A percentile compares a stretch with the other conserved stretches of the same genome.
These are phyloP conservation scores for Pyrenula massariospora DNA, from an alignment of 495 filamentous ascomycete species.

Conservation along the genomic window DNA sequence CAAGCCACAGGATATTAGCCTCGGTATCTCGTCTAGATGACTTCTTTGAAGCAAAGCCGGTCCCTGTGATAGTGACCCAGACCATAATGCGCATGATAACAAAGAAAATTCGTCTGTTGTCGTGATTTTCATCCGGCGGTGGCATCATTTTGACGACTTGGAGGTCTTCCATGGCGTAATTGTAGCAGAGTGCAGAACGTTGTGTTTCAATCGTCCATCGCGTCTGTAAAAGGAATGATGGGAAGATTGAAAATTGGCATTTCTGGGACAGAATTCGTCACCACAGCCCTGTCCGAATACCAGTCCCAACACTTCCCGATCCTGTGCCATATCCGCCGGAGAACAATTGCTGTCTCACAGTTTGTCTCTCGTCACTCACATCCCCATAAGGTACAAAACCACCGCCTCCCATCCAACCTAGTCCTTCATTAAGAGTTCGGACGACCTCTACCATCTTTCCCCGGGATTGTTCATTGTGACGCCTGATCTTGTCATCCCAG, in stretches of 20 bases:
- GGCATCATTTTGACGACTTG: neutral
- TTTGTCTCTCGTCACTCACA: constrained; percentile 40
- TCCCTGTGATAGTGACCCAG: too few relatives aligned
- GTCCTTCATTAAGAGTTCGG: constrained; percentile 55
- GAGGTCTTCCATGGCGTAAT: too few relatives aligned
- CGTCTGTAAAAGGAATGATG: too few relatives aligned
- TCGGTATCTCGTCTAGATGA: too few relatives aligned
- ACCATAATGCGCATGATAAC: neutral
- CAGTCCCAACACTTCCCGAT: neutral
- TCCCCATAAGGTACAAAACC: constrained; percentile 30
- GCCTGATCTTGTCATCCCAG: constrained; percentile 81
- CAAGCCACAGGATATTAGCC: too few relatives aligned
- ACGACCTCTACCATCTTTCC: constrained; percentile 76
- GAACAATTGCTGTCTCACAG: constrained; percentile 68
- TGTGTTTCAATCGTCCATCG: too few relatives aligned
- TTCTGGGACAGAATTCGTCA: too few relatives aligned
- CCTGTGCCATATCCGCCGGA: constrained; percentile 56
- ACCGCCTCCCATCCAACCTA: constrained; percentile 64
- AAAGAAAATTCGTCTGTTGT: neutral
- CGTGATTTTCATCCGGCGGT: neutral
- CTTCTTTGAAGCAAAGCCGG: too few relatives aligned
- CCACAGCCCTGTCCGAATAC: neutral
- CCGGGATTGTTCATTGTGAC: constrained; percentile 79
- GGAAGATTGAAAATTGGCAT: too few relatives aligned
- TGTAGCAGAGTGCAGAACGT: too few relatives aligned